phyloP scores from a whole-genome alignment of 2,329 filamentous ascomycete genomes.

The Pezicula neosporulosa region DNA sequence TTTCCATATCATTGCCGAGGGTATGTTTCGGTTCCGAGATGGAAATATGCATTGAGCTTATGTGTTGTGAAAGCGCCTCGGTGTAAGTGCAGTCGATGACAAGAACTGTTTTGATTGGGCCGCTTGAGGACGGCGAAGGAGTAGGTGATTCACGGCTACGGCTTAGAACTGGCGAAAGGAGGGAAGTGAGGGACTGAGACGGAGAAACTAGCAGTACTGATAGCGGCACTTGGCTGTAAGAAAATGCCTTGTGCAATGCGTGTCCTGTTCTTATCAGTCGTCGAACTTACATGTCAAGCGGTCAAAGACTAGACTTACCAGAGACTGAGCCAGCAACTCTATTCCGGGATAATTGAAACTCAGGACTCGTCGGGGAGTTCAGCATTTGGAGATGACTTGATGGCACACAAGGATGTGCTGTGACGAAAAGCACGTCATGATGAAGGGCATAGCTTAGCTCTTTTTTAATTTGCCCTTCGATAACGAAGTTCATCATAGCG shows the following conservation, averaged over 20 bases:
- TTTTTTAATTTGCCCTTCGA: conserved; percentile 17
- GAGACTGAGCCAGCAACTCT: not conserved
- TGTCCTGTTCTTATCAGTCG: conserved; percentile 42
- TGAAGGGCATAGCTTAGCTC: conserved; percentile 35
- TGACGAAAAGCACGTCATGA: conserved; percentile 62
- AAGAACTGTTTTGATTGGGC: conserved; percentile 40
- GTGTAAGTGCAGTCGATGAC: conserved; percentile 57
- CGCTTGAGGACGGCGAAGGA: conserved; percentile 26
- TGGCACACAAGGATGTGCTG: conserved; percentile 61
- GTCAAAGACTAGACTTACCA: not conserved
- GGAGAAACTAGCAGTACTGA: conserved; percentile 44
- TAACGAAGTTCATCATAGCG: conserved; percentile 25
- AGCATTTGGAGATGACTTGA: conserved; percentile 54
- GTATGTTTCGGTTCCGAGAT: conserved; percentile 1
- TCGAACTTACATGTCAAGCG: not conserved
- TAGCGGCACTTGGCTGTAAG: conserved; percentile 57
- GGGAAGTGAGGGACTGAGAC: conserved; percentile 11
- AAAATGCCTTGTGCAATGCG: conserved; percentile 60
- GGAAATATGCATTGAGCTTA: not conserved
- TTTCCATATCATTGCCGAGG: conserved; percentile 60
- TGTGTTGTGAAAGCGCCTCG: not conserved
- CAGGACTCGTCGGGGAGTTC: conserved; percentile 56
- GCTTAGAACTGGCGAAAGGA: conserved; percentile 25
- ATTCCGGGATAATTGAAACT: conserved; percentile 51
- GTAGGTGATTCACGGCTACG: not conserved